Evolutionary conservation across 176 grass and related monocot species (phyloP), one percentile per base, ranked within the genome.

Genomic region (Musa troglodytarum): DNA sequence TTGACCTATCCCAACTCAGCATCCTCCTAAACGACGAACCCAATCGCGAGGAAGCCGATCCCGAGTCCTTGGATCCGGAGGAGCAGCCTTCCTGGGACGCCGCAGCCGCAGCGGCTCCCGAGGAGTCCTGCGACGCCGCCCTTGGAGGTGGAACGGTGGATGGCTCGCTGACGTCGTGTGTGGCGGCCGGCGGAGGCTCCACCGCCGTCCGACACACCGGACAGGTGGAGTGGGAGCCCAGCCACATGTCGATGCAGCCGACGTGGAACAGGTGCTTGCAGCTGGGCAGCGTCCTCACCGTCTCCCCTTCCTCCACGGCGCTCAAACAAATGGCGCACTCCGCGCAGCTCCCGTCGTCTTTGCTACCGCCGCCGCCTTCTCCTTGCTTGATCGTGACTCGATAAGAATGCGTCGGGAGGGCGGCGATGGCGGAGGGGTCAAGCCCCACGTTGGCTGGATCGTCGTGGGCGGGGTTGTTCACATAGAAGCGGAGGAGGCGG

Each of bases 211-310:
- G 72, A 53, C 72, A 74, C 23, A 74, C 72, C 24, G 72, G 72
- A 53, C 72, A 74, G 5, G 72, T 57, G 11, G 53, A 74, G 52
- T 74, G 72, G 19, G 72, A 74, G 9, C 72, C 52, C 53, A 74
- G 13, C 72, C 72, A 74, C 53, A 55, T 57, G 72, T 74, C 72
- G 72, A 74, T 74, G 72, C 72, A 74, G 11, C 12, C 53, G 52
- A 74, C 53, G 72, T 74, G 72, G 52, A 74, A 74, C 53, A 56
- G 10, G 72, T 74, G 72, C 17, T 51, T 57, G 72, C 72, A 74
- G 24, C 25, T 28, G 11, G 72, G 72, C 24, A 74, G 53, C 23
- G 57, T 8, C 72, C 72, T 55, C 9, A 74, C 72, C 15, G 17
- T 9, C 54, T 74, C 72, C 53, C 9, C 72, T 20, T 55, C 72